phyloP scores from a whole-genome alignment of 2,329 filamentous ascomycete species.

The Fusarium sp. region DNA sequence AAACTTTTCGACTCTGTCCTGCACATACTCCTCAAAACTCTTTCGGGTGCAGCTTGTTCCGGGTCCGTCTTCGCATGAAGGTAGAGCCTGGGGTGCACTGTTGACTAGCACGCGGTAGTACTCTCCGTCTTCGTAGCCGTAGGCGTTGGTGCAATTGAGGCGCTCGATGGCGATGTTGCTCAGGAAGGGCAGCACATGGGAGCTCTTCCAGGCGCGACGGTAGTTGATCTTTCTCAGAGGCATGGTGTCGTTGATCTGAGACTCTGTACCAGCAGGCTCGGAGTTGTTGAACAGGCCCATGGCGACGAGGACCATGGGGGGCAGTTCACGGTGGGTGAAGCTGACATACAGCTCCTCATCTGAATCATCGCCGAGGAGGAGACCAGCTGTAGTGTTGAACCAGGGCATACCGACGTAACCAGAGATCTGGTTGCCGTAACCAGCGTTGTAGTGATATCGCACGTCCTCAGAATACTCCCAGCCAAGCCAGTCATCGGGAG shows the following conservation, averaged over 20 bases:
- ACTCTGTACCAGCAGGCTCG: constrained; percentile 56
- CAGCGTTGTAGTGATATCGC: constrained; percentile 71
- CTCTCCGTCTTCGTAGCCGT: constrained; percentile 52
- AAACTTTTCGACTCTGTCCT: constrained; percentile 27
- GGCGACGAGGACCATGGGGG: constrained; percentile 72
- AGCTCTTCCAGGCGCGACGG: constrained; percentile 69
- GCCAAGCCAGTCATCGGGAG: constrained; percentile 69
- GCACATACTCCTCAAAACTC: constrained; percentile 30
- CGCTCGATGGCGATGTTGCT: constrained; percentile 73
- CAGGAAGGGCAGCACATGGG: constrained; percentile 70
- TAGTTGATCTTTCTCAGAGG: constrained; percentile 70
- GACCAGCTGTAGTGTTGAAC: constrained; percentile 67
- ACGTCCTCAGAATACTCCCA: constrained; percentile 74
- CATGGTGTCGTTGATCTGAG: constrained; percentile 69
- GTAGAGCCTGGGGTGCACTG: constrained; percentile 34
- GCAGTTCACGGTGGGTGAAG: constrained; percentile 75
- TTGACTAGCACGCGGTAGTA: constrained; percentile 39
- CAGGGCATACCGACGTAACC: constrained; percentile 71
- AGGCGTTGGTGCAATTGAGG: constrained; percentile 66
- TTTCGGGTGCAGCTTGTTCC: constrained; percentile 33
- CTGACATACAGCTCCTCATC: constrained; percentile 70
- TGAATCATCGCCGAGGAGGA: constrained; percentile 53
- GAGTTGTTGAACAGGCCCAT: constrained; percentile 77
- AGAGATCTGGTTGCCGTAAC: constrained; percentile 68
- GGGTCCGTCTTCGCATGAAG: constrained; percentile 28